Conservation (phyloP, 2,329 filamentous ascomycete genomes). For the Aspergillus fijiensis region DNA sequence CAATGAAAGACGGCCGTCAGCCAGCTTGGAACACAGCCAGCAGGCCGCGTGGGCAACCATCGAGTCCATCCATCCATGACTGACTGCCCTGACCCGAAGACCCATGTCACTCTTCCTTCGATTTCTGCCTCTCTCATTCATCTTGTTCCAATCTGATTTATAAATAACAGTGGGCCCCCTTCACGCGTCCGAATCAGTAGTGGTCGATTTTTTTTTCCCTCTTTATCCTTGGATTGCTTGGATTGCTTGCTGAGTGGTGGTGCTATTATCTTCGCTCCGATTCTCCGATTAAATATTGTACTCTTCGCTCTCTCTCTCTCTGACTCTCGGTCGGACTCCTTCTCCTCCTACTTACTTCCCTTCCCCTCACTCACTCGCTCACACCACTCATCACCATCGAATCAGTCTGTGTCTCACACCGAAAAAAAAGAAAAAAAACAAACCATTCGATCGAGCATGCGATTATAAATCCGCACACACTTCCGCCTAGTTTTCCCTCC, state of each 20-base stretch:
- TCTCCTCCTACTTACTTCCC: neutral
- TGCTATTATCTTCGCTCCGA: neutral
- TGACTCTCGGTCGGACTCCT: neutral
- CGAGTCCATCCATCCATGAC: neutral
- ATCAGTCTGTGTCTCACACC: too few relatives aligned
- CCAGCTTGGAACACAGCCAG: neutral
- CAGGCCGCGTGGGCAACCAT: neutral
- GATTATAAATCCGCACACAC: neutral
- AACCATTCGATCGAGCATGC: neutral
- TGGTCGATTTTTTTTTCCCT: neutral
- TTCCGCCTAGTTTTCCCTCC: neutral
- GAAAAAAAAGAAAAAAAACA: too few relatives aligned
- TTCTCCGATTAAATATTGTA: neutral
- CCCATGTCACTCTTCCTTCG: neutral
- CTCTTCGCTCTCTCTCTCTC: neutral
- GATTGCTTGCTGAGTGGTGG: neutral
- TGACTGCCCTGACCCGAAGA: neutral
- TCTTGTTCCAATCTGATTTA: neutral
- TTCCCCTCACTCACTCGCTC: neutral
- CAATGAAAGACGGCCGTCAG: neutral
- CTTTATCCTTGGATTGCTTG: too few relatives aligned
- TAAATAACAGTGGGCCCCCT: neutral
- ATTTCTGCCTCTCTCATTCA: slow-evolving; percentile 1
- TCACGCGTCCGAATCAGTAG: neutral
- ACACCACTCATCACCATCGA: neutral